Evolutionary conservation across 1,139 yeast species (phyloP), one percentile per base, ranked within the genome.

Genomic region (Tardiomyces digboiensis): DNA sequence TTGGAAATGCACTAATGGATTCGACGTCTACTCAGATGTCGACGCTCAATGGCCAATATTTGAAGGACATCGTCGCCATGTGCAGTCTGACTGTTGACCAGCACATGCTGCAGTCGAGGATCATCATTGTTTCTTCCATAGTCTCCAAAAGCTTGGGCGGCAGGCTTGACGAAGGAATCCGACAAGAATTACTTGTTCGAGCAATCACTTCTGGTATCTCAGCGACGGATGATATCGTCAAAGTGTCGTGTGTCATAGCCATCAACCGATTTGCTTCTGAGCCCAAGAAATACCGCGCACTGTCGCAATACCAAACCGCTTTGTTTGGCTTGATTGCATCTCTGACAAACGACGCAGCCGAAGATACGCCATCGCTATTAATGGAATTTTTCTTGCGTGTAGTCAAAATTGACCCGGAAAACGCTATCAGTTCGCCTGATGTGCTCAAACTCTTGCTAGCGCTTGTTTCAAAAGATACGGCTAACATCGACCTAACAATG

Each of bases 361-460:
- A 86, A 41, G 97, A 89, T 55, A 76, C 95, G 0, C 79, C 86
- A 22, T 77, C 91, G 0, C 71, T 83, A 40, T 64, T 88, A 42
- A 72, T 86, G n/a, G 96, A 88, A 58, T 76, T 83, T 0, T 64
- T 84, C 22, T 71, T 80, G 1, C 70, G 72, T 10, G 75, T 81
- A 2, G 69, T 83, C 46, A 65, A 73, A 46, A 62, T 73, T n/a
- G 65, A 71, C 48, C 66, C 67, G 39, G 52, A 53, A 7, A 45
- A 54, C 1, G 64, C 71, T 13, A 65, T 75, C 8, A 64, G 66
- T 45, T 60, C 66, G 36, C 70, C 76, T 0, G 65, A 64, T 19
- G 63, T 71, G 1, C 68, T 85, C 19, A 75, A 74, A 40, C 60
- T 86, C 39, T 69, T 87, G 2, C 74, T 86, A 53, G 65, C 71